A percentile compares a stretch with the other conserved stretches of the same genome.
Conservation (phyloP, 2,329 filamentous ascomycete genomes). For the Phoma sp. region DNA sequence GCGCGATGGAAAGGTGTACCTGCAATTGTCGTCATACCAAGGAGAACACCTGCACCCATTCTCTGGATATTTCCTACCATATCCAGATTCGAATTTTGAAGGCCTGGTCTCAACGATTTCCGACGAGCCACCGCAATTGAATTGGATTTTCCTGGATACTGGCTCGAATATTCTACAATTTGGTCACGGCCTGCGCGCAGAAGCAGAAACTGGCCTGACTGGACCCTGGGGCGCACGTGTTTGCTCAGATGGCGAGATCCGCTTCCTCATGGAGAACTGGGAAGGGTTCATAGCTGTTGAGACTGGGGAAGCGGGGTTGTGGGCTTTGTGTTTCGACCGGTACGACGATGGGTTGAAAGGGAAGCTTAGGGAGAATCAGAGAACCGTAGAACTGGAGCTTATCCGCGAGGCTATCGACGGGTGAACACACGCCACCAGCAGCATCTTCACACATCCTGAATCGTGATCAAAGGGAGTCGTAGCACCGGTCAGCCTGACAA, state of each 20-base stretch:
- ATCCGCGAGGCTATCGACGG: slow-evolving; percentile 20
- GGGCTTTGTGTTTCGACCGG: slow-evolving; percentile 59
- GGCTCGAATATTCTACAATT: slow-evolving; percentile 52
- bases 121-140: slow-evolving; percentile 64
- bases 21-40: slow-evolving; percentile 28
- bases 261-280: slow-evolving; percentile 59
- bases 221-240: slow-evolving; percentile 64
- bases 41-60: slow-evolving; percentile 48
- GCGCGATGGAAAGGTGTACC: slow-evolving; percentile 23
- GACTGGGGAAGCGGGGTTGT: slow-evolving; percentile 52
- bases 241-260: slow-evolving; percentile 68
- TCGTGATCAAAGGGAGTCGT: neutral
- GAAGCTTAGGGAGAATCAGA: slow-evolving; percentile 34
- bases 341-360: slow-evolving; percentile 51
- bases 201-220: slow-evolving; percentile 61
- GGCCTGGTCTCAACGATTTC: slow-evolving; percentile 57
- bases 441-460: neutral
- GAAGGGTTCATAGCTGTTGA: slow-evolving; percentile 64
- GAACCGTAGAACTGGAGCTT: slow-evolving; percentile 26
- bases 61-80: slow-evolving; percentile 56
- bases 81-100: slow-evolving; percentile 52
- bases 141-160: slow-evolving; percentile 70
- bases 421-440: neutral
- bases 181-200: slow-evolving; percentile 62
- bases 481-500: too few relatives aligned